phyloP scores from a whole-genome alignment of 768 basidiomycete genomes.

The Xerocomus potaroensis region DNA sequence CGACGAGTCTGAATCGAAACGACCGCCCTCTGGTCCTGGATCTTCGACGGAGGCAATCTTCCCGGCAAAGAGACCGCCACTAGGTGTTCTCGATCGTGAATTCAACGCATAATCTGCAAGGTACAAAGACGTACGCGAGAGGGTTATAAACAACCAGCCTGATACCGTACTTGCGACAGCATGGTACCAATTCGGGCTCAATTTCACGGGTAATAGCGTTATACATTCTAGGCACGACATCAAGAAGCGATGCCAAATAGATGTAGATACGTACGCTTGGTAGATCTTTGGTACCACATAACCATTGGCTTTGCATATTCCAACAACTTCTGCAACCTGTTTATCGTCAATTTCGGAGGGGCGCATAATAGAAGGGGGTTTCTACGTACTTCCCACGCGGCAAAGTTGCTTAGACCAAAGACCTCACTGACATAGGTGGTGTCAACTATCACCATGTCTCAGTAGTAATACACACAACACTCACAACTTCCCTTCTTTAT shows the following conservation, averaged over 20 bases:
- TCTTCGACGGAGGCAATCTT: constrained; percentile 39
- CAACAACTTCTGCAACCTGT: constrained; percentile 56
- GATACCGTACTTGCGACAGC: constrained; percentile 54
- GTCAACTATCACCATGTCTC: neutral
- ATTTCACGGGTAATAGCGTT: constrained; percentile 47
- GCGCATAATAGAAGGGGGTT: neutral
- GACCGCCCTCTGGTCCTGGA: constrained; percentile 32
- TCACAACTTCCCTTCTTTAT: constrained; percentile 56
- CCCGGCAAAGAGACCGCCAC: constrained; percentile 35
- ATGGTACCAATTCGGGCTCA: constrained; percentile 50
- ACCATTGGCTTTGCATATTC: constrained; percentile 50
- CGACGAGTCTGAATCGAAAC: constrained; percentile 36
- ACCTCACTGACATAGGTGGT: constrained; percentile 40
- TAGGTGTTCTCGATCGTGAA: neutral
- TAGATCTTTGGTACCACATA: constrained; percentile 55
- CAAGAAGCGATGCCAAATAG: too few species aligned
- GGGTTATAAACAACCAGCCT: constrained; percentile 56
- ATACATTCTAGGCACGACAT: constrained; percentile 40
- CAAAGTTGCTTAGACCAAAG: constrained; percentile 61
- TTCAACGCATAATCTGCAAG: neutral
- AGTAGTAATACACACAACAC: constrained; percentile 2
- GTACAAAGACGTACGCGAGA: constrained; percentile 36
- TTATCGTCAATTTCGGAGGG: neutral
- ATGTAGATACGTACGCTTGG: constrained; percentile 48
- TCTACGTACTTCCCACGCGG: constrained; percentile 46